Evolutionary conservation across 2,329 filamentous ascomycete species (phyloP), one percentile per base, ranked within the genome.

Genomic region (Paecilomyces dactylethromorphus): DNA sequence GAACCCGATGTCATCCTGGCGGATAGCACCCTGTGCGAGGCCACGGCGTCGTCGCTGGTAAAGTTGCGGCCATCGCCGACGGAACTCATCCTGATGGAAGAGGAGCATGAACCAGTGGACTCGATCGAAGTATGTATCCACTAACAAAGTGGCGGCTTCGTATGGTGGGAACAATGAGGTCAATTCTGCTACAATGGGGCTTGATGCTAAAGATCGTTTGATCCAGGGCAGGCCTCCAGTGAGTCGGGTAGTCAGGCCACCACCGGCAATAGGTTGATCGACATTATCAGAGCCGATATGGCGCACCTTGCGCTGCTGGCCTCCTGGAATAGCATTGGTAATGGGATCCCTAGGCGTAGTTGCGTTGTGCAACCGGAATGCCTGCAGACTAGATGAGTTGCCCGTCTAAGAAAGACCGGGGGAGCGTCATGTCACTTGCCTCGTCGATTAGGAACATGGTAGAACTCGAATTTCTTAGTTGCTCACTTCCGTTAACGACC

Each of bases 41-140:
- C 24, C 24, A 26, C 24, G 24, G 24, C 24, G 24, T 26, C 5
- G 24, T 26, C 24, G 24, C 24, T 35, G 11, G 32, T 35, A 35
- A 3, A 35, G 32, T 10, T 59, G 10, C 35, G 63, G 61, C 64
- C 65, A 67, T 13, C 56, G 57, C 15, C 54, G 58, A 2, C 65
- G 57, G 31, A 76, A 76, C 2, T 70, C 65, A 15, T 65, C 62
- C 58, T 76, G 71, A 32, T 74, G 69, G 49, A 76, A 75, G 5
- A 76, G 62, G 3, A 75, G 60, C 58, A 71, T 72, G 58, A 75
- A 76, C 74, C 74, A 76, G 45, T 76, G 74, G 0, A 71, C 65
- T n/a, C 68, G 66, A 55, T 75, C 70, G 60, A 76, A 76, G 54
- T 75, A 76, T 31, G 32, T 75, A 45, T 74, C 68, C 5, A 75